These are phyloP conservation scores for Phytopythium vexans DNA, from an alignment of 352 stramenopile genomes.

Conservation along the genomic window DNA sequence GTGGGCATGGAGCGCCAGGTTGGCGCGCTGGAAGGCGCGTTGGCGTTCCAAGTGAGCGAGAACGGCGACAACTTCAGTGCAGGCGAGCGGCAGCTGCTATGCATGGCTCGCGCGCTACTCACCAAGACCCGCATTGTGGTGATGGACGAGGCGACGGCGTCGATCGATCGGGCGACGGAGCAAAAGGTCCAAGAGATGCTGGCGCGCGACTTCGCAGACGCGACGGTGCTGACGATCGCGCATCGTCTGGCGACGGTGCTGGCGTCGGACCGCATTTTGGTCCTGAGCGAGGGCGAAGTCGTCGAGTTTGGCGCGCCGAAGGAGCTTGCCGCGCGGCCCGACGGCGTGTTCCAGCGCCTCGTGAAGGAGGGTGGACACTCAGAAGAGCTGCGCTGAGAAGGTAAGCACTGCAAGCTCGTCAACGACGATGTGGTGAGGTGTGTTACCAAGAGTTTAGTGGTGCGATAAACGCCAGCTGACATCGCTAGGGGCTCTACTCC, in stretches of 20 bases:
- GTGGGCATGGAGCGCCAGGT: conserved; percentile 35
- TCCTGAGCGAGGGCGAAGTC: conserved; percentile 88
- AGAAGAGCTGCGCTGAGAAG: no score
- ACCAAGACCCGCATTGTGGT: conserved; percentile 77
- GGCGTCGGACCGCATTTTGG: conserved; percentile 93
- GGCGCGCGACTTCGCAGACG: conserved; percentile 73
- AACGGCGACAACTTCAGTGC: conserved; percentile 92
- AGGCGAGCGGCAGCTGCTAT: conserved; percentile 93
- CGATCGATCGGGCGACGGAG: conserved; percentile 46
- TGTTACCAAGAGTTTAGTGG: no score
- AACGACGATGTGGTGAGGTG: no score
- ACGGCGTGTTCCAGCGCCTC: conserved; percentile 37
- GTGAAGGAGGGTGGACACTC: conserved; percentile 36
- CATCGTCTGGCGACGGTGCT: conserved; percentile 96
- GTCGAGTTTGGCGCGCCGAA: conserved; percentile 81
- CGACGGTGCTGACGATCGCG: conserved; percentile 94
- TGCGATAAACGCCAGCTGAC: no score
- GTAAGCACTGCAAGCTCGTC: no score
- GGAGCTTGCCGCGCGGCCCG: conserved; percentile 36
- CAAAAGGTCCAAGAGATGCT: conserved; percentile 64
- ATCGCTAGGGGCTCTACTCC: background rate
- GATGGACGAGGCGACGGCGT: conserved; percentile 74
- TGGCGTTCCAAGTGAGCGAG: conserved; percentile 83
- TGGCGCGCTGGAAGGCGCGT: conserved; percentile 29
- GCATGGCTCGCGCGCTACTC: conserved; percentile 91